A percentile compares a stretch with the other conserved stretches of the same genome.
Conservation (phyloP, 768 basidiomycete species). For the Multifurca ochricompacta region DNA sequence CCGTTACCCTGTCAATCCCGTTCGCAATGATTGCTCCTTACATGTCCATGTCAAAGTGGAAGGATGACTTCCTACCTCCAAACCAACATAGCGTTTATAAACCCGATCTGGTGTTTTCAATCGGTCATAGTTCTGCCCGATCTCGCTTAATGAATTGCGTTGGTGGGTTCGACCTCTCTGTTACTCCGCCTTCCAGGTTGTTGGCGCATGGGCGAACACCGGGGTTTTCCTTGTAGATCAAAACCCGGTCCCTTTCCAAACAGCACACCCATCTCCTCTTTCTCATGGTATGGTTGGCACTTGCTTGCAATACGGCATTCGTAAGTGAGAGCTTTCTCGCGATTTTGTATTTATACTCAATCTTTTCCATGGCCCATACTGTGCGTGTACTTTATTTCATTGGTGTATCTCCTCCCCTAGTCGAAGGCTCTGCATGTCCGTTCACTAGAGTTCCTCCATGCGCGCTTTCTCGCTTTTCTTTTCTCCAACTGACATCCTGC, state of each 20-base stretch:
- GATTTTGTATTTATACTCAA: not conserved
- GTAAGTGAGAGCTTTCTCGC: slow-evolving; percentile 28
- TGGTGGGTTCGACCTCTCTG: slow-evolving; percentile 23
- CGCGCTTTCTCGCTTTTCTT: too few species aligned
- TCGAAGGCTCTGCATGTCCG: slow-evolving; percentile 37
- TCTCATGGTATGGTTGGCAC: slow-evolving; percentile 36
- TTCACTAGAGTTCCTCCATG: not conserved
- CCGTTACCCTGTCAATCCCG: slow-evolving; percentile 34
- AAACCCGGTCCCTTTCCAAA: slow-evolving; percentile 47
- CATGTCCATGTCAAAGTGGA: slow-evolving; percentile 33
- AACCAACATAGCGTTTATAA: slow-evolving; percentile 34
- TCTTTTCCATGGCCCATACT: slow-evolving; percentile 28
- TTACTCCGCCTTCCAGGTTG: slow-evolving; percentile 42
- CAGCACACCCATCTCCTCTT: slow-evolving; percentile 39
- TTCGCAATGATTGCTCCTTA: slow-evolving; percentile 44
- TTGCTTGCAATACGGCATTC: slow-evolving; percentile 50
- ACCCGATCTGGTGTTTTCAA: slow-evolving; percentile 34
- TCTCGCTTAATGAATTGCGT: not conserved
- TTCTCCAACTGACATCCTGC: not conserved
- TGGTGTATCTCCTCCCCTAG: slow-evolving; percentile 15
- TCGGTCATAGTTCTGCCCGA: too few species aligned
- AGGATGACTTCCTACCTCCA: slow-evolving; percentile 30
- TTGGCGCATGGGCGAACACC: slow-evolving; percentile 44
- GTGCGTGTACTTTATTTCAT: slow-evolving; percentile 23
- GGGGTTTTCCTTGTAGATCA: slow-evolving; percentile 44